phyloP scores from a whole-genome alignment of 1,284 basidiomycete genomes.

The Puccinia hordei region DNA sequence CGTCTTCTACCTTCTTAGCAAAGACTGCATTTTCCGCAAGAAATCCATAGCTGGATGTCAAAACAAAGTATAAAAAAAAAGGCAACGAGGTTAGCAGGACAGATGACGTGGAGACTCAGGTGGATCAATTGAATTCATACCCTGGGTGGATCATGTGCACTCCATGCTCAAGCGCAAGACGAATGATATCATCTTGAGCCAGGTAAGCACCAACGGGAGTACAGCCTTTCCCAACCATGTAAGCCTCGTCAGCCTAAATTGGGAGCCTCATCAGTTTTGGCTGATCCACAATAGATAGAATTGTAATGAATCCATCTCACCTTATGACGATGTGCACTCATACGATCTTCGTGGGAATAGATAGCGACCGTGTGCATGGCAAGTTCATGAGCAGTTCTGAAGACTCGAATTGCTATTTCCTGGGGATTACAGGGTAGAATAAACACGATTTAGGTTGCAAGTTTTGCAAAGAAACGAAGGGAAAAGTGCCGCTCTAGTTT shows the following conservation, averaged over 20 bases:
- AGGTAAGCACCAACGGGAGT: conserved; percentile 96
- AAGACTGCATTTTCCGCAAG: conserved; percentile 95
- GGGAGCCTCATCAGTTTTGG: background rate
- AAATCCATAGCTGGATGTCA: conserved; percentile 81
- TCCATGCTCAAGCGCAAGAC: conserved; percentile 89
- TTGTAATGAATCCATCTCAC: conserved; percentile 59
- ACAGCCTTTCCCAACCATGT: conserved; percentile 92
- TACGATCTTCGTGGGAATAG: conserved; percentile 93
- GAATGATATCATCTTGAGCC: conserved; percentile 94
- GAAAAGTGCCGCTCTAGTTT: background rate
- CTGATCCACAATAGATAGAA: background rate
- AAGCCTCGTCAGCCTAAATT: conserved; percentile 89
- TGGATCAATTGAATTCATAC: conserved; percentile 61
- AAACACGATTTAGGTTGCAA: conserved; percentile 27
- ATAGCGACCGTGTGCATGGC: conserved; percentile 99
- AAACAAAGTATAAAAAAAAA: no score
- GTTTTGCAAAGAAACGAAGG: background rate
- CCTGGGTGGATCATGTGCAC: conserved; percentile 99
- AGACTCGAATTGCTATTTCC: conserved; percentile 99
- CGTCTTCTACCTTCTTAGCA: conserved; percentile 92
- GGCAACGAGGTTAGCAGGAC: background rate
- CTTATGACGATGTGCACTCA: conserved; percentile 97
- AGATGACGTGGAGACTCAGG: no score
- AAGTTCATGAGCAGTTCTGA: conserved; percentile 96
- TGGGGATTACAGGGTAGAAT: conserved; percentile 58